Evolutionary conservation across 805 yeast species (phyloP), one percentile per base, ranked within the genome.

Genomic region (Wickerhamiella allomyrinae): DNA sequence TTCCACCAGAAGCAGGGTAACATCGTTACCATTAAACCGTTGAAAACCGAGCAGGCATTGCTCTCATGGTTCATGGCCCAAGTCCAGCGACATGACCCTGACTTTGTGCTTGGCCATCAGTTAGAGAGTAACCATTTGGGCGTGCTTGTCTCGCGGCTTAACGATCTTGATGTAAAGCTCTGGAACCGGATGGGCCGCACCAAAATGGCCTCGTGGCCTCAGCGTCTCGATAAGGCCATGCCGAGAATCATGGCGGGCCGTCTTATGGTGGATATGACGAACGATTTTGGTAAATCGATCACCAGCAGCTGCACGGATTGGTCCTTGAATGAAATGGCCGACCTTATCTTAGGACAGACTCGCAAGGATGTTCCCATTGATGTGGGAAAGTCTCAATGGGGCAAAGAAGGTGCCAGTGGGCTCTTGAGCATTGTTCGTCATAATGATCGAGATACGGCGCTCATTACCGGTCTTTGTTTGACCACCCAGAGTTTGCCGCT

Each of bases 281-380:
- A 91, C 60, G 95, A 85, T 54, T 73, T 87, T 76, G 98, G 97
- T 39, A 91, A 81, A 58, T 87, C 96, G 0, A 66, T 89, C 48
- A 85, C 95, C 3, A 67, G 79, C 4, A 29, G 33, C 21, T 91
- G 97, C 63, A 94, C 85, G 59, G 81, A 89, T 14, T 91, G 95
- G 95, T 93, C 84, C 45, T 67, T 91, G 44, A 69, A 81, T 11
- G 98, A 91, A 60, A 91, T 91, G 97, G 79, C 76, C 52, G 78
- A 75, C 23, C 72, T 83, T 39, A 81, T 83, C 14, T 77, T 95
- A 52, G 75, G 73, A 47, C 73, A 71, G 53, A 73, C 65, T 11
- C 69, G 84, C 8, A 96, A 86, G 51, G 74, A 44, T 40, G 23
- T 42, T 81, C 46, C 86, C 57, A 72, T 77, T 46, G 76, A 77